These are phyloP conservation scores for Ascoidea tarda DNA, from an alignment of 805 yeast species.

Conservation along the genomic window DNA sequence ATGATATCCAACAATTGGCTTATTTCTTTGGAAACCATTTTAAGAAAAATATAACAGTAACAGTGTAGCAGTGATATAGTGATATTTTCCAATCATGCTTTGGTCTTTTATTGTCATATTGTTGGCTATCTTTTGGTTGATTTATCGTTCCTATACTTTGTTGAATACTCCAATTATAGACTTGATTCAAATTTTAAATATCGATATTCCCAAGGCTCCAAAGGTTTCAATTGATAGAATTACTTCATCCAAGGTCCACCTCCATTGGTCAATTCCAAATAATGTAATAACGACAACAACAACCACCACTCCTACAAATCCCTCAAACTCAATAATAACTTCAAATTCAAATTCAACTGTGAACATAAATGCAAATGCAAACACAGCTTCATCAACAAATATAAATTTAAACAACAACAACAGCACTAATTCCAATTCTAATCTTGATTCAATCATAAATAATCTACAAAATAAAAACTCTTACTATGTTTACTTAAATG, in stretches of 20 bases:
- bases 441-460: too few species aligned
- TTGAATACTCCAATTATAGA: not conserved
- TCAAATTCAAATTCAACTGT: not conserved
- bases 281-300: conserved; percentile 1
- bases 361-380: not conserved
- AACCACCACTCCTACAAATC: not conserved
- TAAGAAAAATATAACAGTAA: too few species aligned
- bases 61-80: too few species aligned
- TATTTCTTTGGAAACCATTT: too few species aligned
- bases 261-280: not conserved
- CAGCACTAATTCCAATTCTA: not conserved
- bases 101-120: not conserved
- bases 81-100: not conserved
- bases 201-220: not conserved
- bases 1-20: too few species aligned
- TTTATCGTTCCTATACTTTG: not conserved
- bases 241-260: not conserved
- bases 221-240: not conserved
- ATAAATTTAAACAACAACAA: not conserved
- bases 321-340: not conserved
- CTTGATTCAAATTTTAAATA: too few species aligned
- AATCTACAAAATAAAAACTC: not conserved
- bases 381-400: too few species aligned
- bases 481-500: not conserved
- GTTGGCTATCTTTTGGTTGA: not conserved